Percentiles rank a stretch among this genome's conserved stretches.
phyloP scores from a whole-genome alignment of 1,284 basidiomycete species.

The Cutaneotrichosporon cavernicola region DNA sequence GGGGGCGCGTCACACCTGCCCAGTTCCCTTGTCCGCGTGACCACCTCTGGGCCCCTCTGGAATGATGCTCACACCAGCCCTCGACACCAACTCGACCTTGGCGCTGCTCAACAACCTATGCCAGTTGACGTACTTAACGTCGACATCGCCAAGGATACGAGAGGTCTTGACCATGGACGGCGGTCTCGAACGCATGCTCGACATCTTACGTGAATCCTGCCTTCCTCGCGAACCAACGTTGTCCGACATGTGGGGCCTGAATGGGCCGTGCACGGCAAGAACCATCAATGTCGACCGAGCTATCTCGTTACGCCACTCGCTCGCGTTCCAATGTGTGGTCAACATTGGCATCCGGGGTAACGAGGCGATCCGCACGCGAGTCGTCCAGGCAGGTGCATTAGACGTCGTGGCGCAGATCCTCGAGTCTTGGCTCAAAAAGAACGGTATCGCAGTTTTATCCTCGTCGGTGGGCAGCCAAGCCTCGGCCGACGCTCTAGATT shows the following conservation, averaged over 20 bases:
- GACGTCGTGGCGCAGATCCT: slow-evolving; percentile 93
- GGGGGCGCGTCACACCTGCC: no score
- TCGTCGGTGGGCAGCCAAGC: slow-evolving; percentile 58
- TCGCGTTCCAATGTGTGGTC: slow-evolving; percentile 95
- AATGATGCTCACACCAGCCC: slow-evolving; percentile 60
- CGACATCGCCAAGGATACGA: slow-evolving; percentile 93
- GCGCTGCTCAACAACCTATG: slow-evolving; percentile 96
- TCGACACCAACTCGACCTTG: slow-evolving; percentile 86
- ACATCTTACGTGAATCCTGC: slow-evolving; percentile 82
- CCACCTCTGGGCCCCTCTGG: not conserved
- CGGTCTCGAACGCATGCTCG: slow-evolving; percentile 90
- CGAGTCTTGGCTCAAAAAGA: slow-evolving; percentile 83
- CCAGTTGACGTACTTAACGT: slow-evolving; percentile 94
- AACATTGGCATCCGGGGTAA: slow-evolving; percentile 98
- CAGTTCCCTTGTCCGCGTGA: not conserved
- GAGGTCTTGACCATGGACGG: slow-evolving; percentile 98
- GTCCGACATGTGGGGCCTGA: slow-evolving; percentile 52
- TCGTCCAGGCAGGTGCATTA: slow-evolving; percentile 93
- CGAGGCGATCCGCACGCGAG: slow-evolving; percentile 83
- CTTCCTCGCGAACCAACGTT: slow-evolving; percentile 45
- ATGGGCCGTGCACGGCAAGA: slow-evolving; percentile 52
- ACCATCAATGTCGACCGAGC: slow-evolving; percentile 68
- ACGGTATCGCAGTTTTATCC: slow-evolving; percentile 59
- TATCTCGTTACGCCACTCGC: slow-evolving; percentile 77
- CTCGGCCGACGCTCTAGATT: slow-evolving; percentile 62